These are phyloP conservation scores for Gymnopilus junonius DNA, from an alignment of 768 basidiomycete genomes.

Conservation along the genomic window DNA sequence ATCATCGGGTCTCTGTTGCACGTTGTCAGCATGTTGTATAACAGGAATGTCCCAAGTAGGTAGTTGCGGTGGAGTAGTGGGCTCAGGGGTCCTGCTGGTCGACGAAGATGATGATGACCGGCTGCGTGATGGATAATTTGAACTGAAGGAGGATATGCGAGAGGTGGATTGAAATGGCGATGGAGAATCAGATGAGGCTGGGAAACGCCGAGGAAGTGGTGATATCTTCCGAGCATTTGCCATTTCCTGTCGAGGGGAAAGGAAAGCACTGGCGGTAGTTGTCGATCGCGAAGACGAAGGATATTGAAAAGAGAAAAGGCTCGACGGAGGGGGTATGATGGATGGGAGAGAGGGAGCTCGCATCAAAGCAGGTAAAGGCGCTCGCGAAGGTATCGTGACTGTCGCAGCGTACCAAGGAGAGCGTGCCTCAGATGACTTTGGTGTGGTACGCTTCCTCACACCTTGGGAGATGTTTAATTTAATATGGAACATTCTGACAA, in stretches of 20 bases:
- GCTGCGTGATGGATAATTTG: neutral
- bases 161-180: neutral
- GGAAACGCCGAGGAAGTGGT: neutral
- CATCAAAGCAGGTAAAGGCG: constrained; percentile 33
- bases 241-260: neutral
- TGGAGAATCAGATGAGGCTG: neutral
- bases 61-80: constrained; percentile 8
- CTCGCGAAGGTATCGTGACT: constrained; percentile 23
- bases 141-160: constrained; percentile 10
- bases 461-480: constrained; percentile 28
- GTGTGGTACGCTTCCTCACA: neutral
- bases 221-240: neutral
- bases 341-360: neutral
- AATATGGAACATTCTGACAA: constrained; percentile 21
- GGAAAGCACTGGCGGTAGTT: neutral
- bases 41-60: neutral
- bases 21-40: neutral
- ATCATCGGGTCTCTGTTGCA: neutral
- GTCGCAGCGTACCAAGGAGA: constrained; percentile 28
- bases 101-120: constrained; percentile 1
- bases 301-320: neutral
- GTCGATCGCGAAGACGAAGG: neutral
- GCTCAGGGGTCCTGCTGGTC: constrained; percentile 1
- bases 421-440: neutral
- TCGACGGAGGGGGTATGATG: neutral